Percentiles rank a stretch among this genome's conserved stretches.
Conservation (phyloP, 805 yeast genomes). For the Jamesozyma jinghongensis region DNA sequence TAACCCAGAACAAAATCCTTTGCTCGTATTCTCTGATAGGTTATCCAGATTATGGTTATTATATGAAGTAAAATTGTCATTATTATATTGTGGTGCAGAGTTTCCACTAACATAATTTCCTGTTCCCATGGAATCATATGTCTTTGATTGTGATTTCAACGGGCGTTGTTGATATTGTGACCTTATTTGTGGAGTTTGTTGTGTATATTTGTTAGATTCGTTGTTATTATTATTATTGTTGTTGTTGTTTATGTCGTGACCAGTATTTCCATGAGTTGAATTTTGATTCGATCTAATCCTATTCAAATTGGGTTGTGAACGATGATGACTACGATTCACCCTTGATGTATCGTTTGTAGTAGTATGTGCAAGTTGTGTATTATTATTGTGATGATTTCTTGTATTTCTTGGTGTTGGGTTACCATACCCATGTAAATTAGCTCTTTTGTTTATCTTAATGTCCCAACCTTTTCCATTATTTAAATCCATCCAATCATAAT, state of each 20-base stretch:
- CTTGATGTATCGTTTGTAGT: neutral
- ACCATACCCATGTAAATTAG: conserved; percentile 76
- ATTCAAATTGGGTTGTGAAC: neutral
- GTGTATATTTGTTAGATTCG: neutral
- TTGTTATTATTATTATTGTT: neutral
- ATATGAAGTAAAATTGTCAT: conserved; percentile 3
- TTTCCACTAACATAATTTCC: conserved; percentile 3
- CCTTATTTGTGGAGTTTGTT: neutral
- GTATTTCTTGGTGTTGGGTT: conserved; percentile 45
- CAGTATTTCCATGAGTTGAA: neutral
- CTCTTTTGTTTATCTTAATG: conserved; percentile 62
- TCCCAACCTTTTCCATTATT: conserved; percentile 82
- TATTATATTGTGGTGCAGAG: neutral
- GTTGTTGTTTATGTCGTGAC: neutral
- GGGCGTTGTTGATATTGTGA: neutral
- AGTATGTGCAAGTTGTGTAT: neutral
- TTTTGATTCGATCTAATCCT: neutral
- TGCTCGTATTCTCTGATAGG: neutral
- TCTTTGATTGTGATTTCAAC: conserved; percentile 3
- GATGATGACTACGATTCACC: neutral
- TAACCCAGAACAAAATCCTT: neutral
- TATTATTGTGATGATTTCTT: conserved; percentile 6
- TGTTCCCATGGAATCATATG: conserved; percentile 25
- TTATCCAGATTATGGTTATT: conserved; percentile 1
- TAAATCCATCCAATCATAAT: conserved; percentile 73